Conservation (phyloP, 1,284 basidiomycete genomes). For the Boletus holoroseus region DNA sequence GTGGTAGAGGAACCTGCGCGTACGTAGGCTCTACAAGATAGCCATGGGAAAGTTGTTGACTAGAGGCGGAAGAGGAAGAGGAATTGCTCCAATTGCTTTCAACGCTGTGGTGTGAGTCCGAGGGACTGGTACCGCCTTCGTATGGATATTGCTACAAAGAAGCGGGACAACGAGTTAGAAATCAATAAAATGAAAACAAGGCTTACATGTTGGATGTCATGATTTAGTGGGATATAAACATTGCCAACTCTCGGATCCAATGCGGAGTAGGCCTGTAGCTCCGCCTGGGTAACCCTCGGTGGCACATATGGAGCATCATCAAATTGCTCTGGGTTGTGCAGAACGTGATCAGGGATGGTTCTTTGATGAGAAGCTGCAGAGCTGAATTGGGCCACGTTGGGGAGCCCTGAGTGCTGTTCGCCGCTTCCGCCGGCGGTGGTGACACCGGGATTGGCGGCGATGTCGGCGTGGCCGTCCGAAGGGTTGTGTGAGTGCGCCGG, state of each 20-base stretch:
- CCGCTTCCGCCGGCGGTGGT: conserved; percentile 14
- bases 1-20: conserved; percentile 3
- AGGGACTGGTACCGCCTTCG: conserved; percentile 24
- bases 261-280: conserved; percentile 15
- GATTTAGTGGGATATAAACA: conserved; percentile 14
- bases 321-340: conserved; percentile 19
- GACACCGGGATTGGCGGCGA: conserved; percentile 21
- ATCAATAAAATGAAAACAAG: not conserved
- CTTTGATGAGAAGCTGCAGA: conserved; percentile 13
- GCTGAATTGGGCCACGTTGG: conserved; percentile 10
- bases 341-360: conserved; percentile 7
- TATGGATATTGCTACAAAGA: conserved; percentile 18
- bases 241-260: conserved; percentile 13
- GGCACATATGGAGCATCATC: conserved; percentile 31
- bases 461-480: conserved; percentile 31
- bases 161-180: not conserved
- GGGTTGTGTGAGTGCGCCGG: conserved; percentile 22
- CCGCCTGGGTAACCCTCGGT: conserved; percentile 23
- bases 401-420: conserved; percentile 9
- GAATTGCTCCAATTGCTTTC: conserved; percentile 29
- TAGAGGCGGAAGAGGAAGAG: conserved; percentile 25
- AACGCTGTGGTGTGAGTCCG: conserved; percentile 23
- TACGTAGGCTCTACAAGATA: conserved; percentile 8
- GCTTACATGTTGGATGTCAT: conserved; percentile 17
- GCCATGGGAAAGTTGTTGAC: conserved; percentile 14